These are phyloP conservation scores for Scedosporium boydii DNA, from an alignment of 2,329 filamentous ascomycete genomes.

Conservation along the genomic window DNA sequence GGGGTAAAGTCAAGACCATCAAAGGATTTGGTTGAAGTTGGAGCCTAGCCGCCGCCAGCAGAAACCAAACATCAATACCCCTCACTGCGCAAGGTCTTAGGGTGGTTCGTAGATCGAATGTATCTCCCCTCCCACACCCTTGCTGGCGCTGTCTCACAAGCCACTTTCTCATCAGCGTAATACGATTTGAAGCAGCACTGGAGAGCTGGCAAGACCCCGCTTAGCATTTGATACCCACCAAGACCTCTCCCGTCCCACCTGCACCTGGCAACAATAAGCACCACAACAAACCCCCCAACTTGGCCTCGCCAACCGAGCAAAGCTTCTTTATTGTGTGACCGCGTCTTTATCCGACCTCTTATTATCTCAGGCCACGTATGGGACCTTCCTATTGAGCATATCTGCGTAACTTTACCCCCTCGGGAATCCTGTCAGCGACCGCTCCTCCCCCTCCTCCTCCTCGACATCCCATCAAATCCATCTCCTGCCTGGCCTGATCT, in stretches of 20 bases:
- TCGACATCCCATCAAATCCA: neutral
- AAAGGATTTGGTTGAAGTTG: too few species aligned
- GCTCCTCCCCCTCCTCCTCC: neutral
- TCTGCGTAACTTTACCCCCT: neutral
- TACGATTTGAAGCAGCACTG: neutral
- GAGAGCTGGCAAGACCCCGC: neutral
- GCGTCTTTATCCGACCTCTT: neutral
- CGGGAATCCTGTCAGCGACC: neutral
- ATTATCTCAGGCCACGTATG: neutral
- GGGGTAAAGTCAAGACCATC: too few species aligned
- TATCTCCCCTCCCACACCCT: neutral
- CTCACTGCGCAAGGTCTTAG: neutral
- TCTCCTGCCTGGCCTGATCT: constrained; percentile 1
- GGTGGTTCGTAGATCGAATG: neutral
- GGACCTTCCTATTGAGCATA: neutral
- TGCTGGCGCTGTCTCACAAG: neutral
- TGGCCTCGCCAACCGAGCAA: neutral
- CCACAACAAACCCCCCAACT: neutral
- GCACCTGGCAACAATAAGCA: neutral
- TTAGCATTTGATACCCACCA: neutral
- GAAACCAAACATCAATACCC: neutral
- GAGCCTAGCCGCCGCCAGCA: neutral
- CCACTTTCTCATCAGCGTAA: neutral
- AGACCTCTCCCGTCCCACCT: neutral
- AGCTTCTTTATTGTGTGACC: neutral